Evolutionary conservation across 345 rosid genomes (phyloP), one percentile per base, ranked within the genome.

Genomic region (Linum trigynum): DNA sequence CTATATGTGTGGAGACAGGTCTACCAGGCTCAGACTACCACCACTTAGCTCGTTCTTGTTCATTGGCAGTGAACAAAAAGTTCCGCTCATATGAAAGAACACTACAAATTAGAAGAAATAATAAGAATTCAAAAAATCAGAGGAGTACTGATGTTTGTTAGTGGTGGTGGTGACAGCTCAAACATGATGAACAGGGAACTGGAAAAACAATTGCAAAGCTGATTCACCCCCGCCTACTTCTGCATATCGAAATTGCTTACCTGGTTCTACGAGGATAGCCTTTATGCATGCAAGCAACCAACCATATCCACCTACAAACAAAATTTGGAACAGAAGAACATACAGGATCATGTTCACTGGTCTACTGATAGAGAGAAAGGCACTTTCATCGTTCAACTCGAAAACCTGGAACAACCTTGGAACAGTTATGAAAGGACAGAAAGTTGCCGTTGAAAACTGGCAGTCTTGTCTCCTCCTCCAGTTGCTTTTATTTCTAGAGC

Each of bases 351-450:
- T 23, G 74, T 73, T 70, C 71, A 75, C 68, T 65, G 73, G 72
- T 66, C 67, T 76, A 67, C 1, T 73, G 89, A 82, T 68, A 77
- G 76, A 66, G 76, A 66, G 85, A 80, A 76, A 82, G 80, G 75
- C 86, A 84, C 77, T 77, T 78, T 70, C 83, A 76, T 82, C 83
- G 83, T 84, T 76, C 76, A 73, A 72, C 82, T 69, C 80, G 70
- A 79, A 77, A 79, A 79, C 69, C 59, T 66, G 61, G 42, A 39
- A 62, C 69, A 70, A 55, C 67, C 64, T 63, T 72, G 65, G 37
- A n/a, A 75, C 71, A 55, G 71, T 55, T 38, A 2, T 57, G 84
- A 83, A 41, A 76, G 69, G 81, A 83, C 80, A 65, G n/a, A 80
- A 75, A 77, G 83, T 62, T 65, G 74, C 60, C 65, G 65, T 39